Evolutionary conservation across 805 yeast genomes (phyloP).

Genomic region (Ascoidea tarda): DNA sequence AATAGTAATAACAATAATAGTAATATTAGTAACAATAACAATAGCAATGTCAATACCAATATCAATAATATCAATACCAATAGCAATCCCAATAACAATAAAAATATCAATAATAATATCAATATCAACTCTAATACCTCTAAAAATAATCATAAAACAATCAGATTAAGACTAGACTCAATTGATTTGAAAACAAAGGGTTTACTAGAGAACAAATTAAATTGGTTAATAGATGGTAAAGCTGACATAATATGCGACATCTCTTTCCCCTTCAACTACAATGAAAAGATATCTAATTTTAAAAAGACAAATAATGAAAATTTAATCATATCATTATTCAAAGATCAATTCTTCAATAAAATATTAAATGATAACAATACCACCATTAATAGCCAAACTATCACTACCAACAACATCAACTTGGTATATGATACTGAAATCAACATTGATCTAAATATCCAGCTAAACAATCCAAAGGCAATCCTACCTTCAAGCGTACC

Average conservation of each 20-base stretch:
- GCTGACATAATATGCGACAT: slow-evolving; percentile 61
- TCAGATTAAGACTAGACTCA: slow-evolving; percentile 19
- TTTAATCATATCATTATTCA: slow-evolving; percentile 1
- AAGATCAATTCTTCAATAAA: not conserved
- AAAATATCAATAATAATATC: not conserved
- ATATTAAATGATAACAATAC: slow-evolving; percentile 6
- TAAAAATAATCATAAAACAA: not conserved
- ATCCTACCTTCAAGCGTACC: slow-evolving; percentile 6
- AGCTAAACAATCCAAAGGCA: slow-evolving; percentile 31
- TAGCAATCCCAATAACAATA: not conserved
- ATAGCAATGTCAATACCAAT: not conserved
- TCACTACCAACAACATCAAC: not conserved
- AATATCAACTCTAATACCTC: not conserved
- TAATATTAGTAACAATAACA: not conserved
- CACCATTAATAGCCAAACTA: slow-evolving; percentile 9
- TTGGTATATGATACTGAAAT: not conserved
- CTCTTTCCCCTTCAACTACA: slow-evolving; percentile 43
- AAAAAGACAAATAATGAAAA: slow-evolving; percentile 9
- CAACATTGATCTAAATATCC: slow-evolving; percentile 51
- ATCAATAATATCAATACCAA: not conserved
- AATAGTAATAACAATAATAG: not conserved
- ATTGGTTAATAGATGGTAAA: slow-evolving; percentile 62
- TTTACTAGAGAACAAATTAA: slow-evolving; percentile 29
- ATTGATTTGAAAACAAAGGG: slow-evolving; percentile 19
- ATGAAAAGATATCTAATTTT: slow-evolving; percentile 13